A percentile compares a stretch with the other conserved stretches of the same genome.
phyloP scores from a whole-genome alignment of 805 yeast genomes.

The Cyberlindnera maritima region DNA sequence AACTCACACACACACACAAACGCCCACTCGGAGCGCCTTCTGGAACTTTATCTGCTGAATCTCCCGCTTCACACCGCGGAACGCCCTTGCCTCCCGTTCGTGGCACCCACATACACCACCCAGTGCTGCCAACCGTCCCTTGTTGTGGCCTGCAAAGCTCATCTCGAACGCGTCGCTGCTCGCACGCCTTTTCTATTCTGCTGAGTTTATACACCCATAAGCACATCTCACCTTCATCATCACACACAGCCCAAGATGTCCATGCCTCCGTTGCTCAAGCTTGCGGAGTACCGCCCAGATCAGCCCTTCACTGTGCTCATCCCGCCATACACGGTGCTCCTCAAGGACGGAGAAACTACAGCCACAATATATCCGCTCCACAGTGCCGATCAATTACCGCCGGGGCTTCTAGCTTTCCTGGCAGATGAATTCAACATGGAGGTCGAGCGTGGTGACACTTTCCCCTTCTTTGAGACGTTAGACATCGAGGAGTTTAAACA shows the following conservation, averaged over 20 bases:
- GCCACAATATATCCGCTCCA: conserved; percentile 90
- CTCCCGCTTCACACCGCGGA: not conserved
- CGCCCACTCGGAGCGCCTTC: not conserved
- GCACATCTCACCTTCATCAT: not conserved
- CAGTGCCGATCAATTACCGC: conserved; percentile 65
- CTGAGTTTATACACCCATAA: not conserved
- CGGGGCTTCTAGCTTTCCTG: conserved; percentile 72
- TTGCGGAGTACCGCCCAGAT: conserved; percentile 19
- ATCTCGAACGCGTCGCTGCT: not conserved
- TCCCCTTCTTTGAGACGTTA: conserved; percentile 79
- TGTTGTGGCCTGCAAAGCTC: not conserved
- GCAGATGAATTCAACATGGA: conserved; percentile 95
- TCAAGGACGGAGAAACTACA: conserved; percentile 86
- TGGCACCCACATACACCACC: not conserved
- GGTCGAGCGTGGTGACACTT: conserved; percentile 82
- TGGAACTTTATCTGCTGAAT: not conserved
- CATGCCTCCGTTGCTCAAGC: conserved; percentile 12
- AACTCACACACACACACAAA: not conserved
- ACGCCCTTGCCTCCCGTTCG: not conserved
- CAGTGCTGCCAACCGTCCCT: not conserved
- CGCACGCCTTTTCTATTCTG: not conserved
- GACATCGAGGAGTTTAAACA: conserved; percentile 73
- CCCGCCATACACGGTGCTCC: conserved; percentile 69
- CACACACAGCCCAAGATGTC: conserved; percentile 7
- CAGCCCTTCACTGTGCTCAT: conserved; percentile 27